Evolutionary conservation across 306 rosid species (phyloP).

Genomic region (Citrullus amarus): DNA sequence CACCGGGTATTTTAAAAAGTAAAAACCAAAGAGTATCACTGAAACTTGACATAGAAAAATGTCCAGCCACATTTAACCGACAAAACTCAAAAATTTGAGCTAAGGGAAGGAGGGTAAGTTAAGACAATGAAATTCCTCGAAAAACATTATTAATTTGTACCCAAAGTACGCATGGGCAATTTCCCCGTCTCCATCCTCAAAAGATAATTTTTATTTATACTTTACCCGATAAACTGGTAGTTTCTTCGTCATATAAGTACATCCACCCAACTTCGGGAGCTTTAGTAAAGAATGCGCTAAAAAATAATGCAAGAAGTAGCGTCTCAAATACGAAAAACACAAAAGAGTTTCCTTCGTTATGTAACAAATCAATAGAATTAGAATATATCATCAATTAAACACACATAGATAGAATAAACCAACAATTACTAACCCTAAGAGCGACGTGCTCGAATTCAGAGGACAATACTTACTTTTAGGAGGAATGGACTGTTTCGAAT

Average conservation of each 20-base stretch:
- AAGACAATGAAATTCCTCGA: background rate
- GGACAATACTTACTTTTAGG: slow-evolving; percentile 25
- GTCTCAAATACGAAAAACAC: background rate
- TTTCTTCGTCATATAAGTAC: background rate
- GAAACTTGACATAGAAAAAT: background rate
- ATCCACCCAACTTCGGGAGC: background rate
- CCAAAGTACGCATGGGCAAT: too few relatives aligned
- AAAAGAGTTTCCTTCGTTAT: background rate
- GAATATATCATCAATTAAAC: background rate
- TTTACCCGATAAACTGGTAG: background rate
- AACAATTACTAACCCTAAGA: background rate
- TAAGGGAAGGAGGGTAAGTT: background rate
- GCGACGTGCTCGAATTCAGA: background rate
- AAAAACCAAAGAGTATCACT: slow-evolving; percentile 2
- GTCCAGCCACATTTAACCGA: background rate
- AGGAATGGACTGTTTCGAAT: slow-evolving; percentile 21
- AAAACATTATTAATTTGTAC: background rate
- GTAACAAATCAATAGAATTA: background rate
- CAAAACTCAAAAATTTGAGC: background rate
- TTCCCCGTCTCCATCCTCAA: background rate
- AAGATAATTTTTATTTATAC: background rate
- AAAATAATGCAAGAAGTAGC: background rate
- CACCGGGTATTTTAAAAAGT: slow-evolving; percentile 8
- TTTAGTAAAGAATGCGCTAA: background rate
- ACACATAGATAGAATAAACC: background rate